These are phyloP conservation scores for Graphilbum ipis-grandicollis DNA, from an alignment of 2,329 filamentous ascomycete species.

Conservation along the genomic window DNA sequence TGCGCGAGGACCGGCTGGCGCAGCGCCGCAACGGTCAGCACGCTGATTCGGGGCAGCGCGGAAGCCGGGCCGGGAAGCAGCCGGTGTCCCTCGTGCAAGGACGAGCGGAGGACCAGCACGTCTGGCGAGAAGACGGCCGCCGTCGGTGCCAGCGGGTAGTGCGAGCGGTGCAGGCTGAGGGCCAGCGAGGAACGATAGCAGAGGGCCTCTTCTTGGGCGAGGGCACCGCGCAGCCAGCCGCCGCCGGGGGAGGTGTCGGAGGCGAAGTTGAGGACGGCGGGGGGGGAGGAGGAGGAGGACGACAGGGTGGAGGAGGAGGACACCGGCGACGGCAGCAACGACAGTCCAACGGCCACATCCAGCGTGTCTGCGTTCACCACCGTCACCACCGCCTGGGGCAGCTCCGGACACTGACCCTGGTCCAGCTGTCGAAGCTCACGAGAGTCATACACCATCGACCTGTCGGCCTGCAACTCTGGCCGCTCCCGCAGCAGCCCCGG, in stretches of 20 bases:
- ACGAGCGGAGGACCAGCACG: slow-evolving; percentile 15
- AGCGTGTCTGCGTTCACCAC: slow-evolving; percentile 40
- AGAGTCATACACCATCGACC: slow-evolving; percentile 20
- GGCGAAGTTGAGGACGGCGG: slow-evolving; percentile 50
- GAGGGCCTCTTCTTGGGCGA: slow-evolving; percentile 52
- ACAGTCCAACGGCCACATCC: slow-evolving; percentile 29
- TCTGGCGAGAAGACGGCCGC: slow-evolving; percentile 15
- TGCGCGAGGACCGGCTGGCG: slow-evolving; percentile 7
- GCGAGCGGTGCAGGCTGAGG: slow-evolving; percentile 21
- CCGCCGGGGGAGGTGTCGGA: slow-evolving; percentile 40
- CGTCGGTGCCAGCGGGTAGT: slow-evolving; percentile 11
- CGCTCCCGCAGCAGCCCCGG: slow-evolving; percentile 26
- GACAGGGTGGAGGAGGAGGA: neutral
- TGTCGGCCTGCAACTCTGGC: slow-evolving; percentile 20
- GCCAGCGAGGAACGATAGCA: slow-evolving; percentile 44
- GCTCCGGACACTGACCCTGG: slow-evolving; percentile 22
- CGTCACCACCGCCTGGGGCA: slow-evolving; percentile 18
- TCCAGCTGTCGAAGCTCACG: slow-evolving; percentile 14
- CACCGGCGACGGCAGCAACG: too few relatives aligned
- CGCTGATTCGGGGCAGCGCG: slow-evolving; percentile 34
- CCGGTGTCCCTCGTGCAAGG: slow-evolving; percentile 1
- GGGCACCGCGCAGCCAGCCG: slow-evolving; percentile 41
- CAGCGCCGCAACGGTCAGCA: slow-evolving; percentile 42
- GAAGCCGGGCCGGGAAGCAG: slow-evolving; percentile 7
- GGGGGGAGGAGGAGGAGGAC: neutral